Conservation (phyloP, 2,329 filamentous ascomycete genomes). For the Trichophyton rubrum region DNA sequence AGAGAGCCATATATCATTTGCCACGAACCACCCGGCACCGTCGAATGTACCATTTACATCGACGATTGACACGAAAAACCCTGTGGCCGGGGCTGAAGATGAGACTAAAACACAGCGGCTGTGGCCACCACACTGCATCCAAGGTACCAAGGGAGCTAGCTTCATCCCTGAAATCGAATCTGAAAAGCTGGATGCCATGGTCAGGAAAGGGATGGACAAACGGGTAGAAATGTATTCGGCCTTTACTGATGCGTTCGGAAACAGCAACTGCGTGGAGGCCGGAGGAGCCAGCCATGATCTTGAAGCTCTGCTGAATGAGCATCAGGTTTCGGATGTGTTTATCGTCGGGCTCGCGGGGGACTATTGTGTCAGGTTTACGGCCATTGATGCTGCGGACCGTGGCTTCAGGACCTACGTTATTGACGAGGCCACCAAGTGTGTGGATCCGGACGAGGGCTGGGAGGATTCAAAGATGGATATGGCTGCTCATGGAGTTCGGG, state of each 20-base stretch:
- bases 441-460: conserved; percentile 50
- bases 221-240: conserved; percentile 88
- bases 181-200: conserved; percentile 47
- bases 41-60: conserved; percentile 57
- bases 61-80: conserved; percentile 42
- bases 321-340: conserved; percentile 63
- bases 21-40: conserved; percentile 55
- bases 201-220: conserved; percentile 66
- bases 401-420: conserved; percentile 69
- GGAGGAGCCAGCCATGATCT: conserved; percentile 45
- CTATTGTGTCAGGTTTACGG: conserved; percentile 76
- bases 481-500: conserved; percentile 44
- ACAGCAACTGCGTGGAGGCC: conserved; percentile 25
- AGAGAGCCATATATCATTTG: conserved; percentile 72
- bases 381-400: conserved; percentile 60
- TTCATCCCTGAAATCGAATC: conserved; percentile 60
- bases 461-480: conserved; percentile 43
- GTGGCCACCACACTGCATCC: conserved; percentile 87
- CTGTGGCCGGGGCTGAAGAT: conserved; percentile 37
- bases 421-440: conserved; percentile 63
- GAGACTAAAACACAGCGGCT: conserved; percentile 56
- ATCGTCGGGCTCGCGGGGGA: conserved; percentile 78
- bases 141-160: conserved; percentile 56
- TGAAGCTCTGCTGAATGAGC: conserved; percentile 42
- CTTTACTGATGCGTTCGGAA: conserved; percentile 67